Evolutionary conservation across 192 early-diverging fungal species (phyloP).

Genomic region (Dissophora ornata): DNA sequence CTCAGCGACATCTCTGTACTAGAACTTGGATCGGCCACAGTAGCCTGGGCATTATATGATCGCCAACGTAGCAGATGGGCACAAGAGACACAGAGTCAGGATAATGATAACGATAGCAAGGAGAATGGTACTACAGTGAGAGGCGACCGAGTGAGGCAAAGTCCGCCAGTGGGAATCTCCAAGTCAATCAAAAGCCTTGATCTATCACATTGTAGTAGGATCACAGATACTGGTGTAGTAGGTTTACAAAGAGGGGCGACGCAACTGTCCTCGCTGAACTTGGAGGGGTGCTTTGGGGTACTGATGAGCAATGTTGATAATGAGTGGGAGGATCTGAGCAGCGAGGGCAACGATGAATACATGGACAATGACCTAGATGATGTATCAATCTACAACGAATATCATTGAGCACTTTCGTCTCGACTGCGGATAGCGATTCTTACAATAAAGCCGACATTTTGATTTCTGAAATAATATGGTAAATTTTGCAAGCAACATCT

Average conservation of each 20-base stretch:
- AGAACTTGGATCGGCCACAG: slow-evolving; percentile 26
- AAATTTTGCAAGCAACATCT: too few species aligned
- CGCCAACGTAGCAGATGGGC: neutral
- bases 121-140: too few species aligned
- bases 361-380: neutral
- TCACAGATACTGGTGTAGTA: slow-evolving; percentile 30
- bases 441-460: too few species aligned
- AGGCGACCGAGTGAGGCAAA: too few species aligned
- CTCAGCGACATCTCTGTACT: slow-evolving; percentile 29
- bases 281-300: slow-evolving; percentile 46
- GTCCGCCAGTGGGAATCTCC: slow-evolving; percentile 4
- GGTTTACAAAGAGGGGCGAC: slow-evolving; percentile 10
- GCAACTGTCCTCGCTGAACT: slow-evolving; percentile 24
- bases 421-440: too few species aligned
- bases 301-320: slow-evolving; percentile 13
- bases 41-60: neutral
- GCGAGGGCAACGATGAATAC: neutral
- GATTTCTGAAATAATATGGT: too few species aligned
- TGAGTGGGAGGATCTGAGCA: slow-evolving; percentile 41
- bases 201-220: slow-evolving; percentile 37
- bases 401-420: too few species aligned
- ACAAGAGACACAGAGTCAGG: neutral
- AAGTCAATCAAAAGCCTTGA: slow-evolving; percentile 33
- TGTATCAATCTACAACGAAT: neutral
- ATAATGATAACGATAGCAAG: neutral